Percentiles rank a stretch among this genome's conserved stretches.
These are phyloP conservation scores for Dryas integrifolia DNA, from an alignment of 331 rosid genomes.

Conservation along the genomic window DNA sequence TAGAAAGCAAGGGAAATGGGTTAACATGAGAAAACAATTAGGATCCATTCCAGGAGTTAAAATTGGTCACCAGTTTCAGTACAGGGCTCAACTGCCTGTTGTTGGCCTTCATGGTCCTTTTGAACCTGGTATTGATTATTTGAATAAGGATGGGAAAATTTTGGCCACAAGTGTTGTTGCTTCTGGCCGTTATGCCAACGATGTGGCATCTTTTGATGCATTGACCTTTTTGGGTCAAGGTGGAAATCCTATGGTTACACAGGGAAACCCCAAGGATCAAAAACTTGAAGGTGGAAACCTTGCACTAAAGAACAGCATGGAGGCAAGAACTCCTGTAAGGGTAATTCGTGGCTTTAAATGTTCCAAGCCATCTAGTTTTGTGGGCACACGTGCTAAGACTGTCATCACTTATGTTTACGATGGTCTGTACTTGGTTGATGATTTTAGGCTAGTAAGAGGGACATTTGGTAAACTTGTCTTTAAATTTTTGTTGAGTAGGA, in stretches of 20 bases:
- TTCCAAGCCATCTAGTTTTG: background rate
- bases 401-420: constrained; percentile 27
- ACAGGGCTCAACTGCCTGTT: constrained; percentile 34
- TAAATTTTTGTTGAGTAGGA: constrained; percentile 34
- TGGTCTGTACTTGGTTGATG: constrained; percentile 44
- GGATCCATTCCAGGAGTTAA: constrained; percentile 43
- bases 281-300: constrained; percentile 37
- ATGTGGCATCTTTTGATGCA: background rate
- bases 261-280: constrained; percentile 29
- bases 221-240: constrained; percentile 49
- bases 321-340: constrained; percentile 38
- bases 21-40: constrained; percentile 15
- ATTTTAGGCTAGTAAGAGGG: constrained; percentile 32
- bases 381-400: no score
- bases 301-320: constrained; percentile 45
- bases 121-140: constrained; percentile 40
- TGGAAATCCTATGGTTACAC: constrained; percentile 27
- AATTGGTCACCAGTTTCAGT: constrained; percentile 39
- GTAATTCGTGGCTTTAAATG: constrained; percentile 24
- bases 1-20: constrained; percentile 8
- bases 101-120: constrained; percentile 46
- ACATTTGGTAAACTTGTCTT: constrained; percentile 40
- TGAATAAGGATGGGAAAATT: background rate
- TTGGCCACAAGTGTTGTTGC: constrained; percentile 52
- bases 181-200: constrained; percentile 29